Conservation (phyloP, 1,284 basidiomycete genomes). For the Sanguinoderma infundibulare region DNA sequence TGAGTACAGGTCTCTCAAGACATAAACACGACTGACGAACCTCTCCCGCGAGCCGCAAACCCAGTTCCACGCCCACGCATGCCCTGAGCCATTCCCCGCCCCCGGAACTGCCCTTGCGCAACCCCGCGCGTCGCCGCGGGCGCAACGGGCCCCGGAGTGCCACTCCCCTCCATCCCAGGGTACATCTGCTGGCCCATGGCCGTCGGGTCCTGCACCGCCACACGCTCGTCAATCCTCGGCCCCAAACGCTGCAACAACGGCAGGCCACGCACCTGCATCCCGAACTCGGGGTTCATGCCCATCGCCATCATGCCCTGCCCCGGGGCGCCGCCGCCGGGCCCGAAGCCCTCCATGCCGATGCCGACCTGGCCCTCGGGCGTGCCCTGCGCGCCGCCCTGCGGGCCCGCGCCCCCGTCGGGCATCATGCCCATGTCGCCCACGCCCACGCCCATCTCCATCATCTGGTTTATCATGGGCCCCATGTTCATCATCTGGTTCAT, state of each 20-base stretch:
- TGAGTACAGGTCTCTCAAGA: neutral
- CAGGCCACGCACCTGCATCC: conserved; percentile 54
- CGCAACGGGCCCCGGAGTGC: conserved; percentile 38
- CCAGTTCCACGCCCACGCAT: conserved; percentile 38
- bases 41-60: conserved; percentile 41
- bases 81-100: conserved; percentile 47
- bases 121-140: conserved; percentile 44
- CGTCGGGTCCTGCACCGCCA: conserved; percentile 36
- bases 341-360: conserved; percentile 44
- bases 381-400: conserved; percentile 28
- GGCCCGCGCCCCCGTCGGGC: conserved; percentile 27
- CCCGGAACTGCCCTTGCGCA: conserved; percentile 60
- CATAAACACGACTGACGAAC: conserved; percentile 36
- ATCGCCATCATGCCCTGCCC: conserved; percentile 42
- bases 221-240: conserved; percentile 27
- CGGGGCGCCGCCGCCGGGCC: conserved; percentile 27
- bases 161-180: conserved; percentile 51
- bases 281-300: conserved; percentile 40
- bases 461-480: conserved; percentile 42
- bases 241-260: conserved; percentile 1
- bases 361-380: conserved; percentile 47
- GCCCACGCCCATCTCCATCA: conserved; percentile 54
- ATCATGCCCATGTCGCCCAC: conserved; percentile 45
- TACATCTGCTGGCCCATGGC: conserved; percentile 60
- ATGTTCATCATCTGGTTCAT: conserved; percentile 56